Base-by-base conservation (phyloP, 1,284 basidiomycete genomes). In the Macrocystidia cucumis region DNA sequence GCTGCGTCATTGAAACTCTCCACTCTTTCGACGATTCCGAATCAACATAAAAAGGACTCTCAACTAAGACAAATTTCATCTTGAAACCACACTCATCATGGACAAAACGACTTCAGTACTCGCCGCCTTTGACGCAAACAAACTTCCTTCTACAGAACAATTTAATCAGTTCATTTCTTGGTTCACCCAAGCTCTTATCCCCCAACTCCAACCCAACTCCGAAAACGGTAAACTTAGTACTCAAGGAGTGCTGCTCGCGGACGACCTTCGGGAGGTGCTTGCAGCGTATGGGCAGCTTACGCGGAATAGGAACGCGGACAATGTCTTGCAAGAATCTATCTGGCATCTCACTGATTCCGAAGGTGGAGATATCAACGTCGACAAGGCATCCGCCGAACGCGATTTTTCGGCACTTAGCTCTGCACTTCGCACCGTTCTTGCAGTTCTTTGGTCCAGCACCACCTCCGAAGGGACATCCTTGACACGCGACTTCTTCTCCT, bases 51-150 rank as follows among this genome's bases (percentile, higher is more conserved):
- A n/a, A n/a, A n/a, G n/a, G n/a, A n/a, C n/a, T n/a, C n/a, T n/a
- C n/a, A n/a, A n/a, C n/a, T n/a, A n/a, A n/a, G n/a, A n/a, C n/a
- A n/a, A n/a, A n/a, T n/a, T n/a, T n/a, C n/a, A n/a, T n/a, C n/a
- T n/a, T n/a, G n/a, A n/a, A n/a, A n/a, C n/a, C n/a, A n/a, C n/a
- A n/a, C n/a, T n/a, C n/a, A 45, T 29, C 30, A 82, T 82, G 77
- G 73, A 82, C 42, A 72, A 71, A 53, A 43, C 64, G 28, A 60
- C 76, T 13, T 73, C 74, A 22, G 47, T 80, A 13, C 47, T 75
- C 36, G 79, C 75, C 34, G 78, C 78, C 11, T 55, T 82, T 48
- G 65, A 72, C 42, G 77, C 77, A 24, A 76, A 75, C 14, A 83
- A 83, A 47, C 58, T 80, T 8, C 78, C 78, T 9, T 66, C 63